Evolutionary conservation across 495 filamentous ascomycete species (phyloP).

Genomic region (Aspergillus avenaceus): DNA sequence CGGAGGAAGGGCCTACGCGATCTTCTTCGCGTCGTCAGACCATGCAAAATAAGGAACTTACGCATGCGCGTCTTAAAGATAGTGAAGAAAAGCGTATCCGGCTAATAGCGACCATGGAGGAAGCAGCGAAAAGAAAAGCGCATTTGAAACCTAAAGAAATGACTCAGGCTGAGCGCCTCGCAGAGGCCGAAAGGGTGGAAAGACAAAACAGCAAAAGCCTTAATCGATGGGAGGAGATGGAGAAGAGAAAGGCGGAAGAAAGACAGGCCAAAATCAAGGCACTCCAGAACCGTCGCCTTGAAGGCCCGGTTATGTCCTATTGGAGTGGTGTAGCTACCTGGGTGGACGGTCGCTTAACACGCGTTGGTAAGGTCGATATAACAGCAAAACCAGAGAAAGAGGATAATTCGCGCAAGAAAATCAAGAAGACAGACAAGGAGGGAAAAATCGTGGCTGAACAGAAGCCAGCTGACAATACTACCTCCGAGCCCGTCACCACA

Average conservation of each 20-base stretch:
- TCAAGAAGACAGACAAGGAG: constrained; percentile 35
- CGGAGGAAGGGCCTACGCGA: constrained; percentile 74
- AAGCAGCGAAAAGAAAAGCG: constrained; percentile 74
- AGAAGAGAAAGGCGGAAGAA: constrained; percentile 81
- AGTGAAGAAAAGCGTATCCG: constrained; percentile 75
- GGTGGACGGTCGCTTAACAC: constrained; percentile 69
- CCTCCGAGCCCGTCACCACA: constrained; percentile 10
- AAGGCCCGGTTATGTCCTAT: constrained; percentile 85
- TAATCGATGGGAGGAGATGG: constrained; percentile 89
- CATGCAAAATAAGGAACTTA: constrained; percentile 75
- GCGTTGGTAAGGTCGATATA: constrained; percentile 65
- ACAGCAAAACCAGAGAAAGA: constrained; percentile 43
- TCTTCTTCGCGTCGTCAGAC: constrained; percentile 81
- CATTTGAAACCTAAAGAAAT: constrained; percentile 70
- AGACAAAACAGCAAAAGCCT: constrained; percentile 84
- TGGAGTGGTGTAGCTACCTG: constrained; percentile 87
- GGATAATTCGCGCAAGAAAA: constrained; percentile 26
- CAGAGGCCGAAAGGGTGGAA: constrained; percentile 79
- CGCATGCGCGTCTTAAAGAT: constrained; percentile 77
- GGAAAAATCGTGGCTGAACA: constrained; percentile 22
- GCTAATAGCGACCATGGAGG: constrained; percentile 80
- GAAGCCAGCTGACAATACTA: constrained; percentile 15
- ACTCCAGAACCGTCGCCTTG: constrained; percentile 76
- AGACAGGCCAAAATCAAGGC: constrained; percentile 76
- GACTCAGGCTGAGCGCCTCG: constrained; percentile 85